These are phyloP conservation scores for Celoporthe dispersa DNA, from an alignment of 2,329 filamentous ascomycete species.

Conservation along the genomic window DNA sequence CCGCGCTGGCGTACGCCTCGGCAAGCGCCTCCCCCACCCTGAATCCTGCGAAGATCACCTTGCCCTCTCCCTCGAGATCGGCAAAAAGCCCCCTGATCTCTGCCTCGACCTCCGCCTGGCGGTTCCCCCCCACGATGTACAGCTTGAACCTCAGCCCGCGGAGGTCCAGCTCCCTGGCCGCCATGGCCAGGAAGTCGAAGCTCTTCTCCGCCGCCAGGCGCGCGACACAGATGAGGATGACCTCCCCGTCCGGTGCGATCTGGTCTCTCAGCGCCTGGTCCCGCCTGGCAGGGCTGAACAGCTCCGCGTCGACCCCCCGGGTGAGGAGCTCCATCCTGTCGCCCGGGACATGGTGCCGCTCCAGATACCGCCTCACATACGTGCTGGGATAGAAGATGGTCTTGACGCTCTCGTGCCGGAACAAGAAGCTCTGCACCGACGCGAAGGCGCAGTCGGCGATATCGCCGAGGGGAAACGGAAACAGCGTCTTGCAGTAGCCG, in stretches of 20 bases:
- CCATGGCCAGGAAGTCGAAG: constrained; percentile 68
- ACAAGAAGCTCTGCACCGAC: constrained; percentile 68
- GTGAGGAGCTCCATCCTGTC: constrained; percentile 65
- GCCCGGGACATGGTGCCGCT: constrained; percentile 57
- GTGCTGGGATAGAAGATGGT: constrained; percentile 72
- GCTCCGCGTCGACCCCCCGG: constrained; percentile 66
- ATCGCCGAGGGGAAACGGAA: constrained; percentile 63
- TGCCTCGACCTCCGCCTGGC: constrained; percentile 64
- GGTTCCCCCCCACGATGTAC: constrained; percentile 70
- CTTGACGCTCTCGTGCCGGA: constrained; percentile 63
- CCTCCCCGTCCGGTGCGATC: constrained; percentile 65
- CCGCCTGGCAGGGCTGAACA: constrained; percentile 61
- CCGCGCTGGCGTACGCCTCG: constrained; percentile 68
- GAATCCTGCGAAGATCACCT: constrained; percentile 70
- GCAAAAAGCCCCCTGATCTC: constrained; percentile 66
- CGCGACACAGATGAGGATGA: constrained; percentile 69
- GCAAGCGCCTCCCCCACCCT: constrained; percentile 64
- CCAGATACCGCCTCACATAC: constrained; percentile 65
- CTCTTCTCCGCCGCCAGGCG: constrained; percentile 73
- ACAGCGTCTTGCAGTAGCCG: constrained; percentile 71
- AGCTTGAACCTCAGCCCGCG: constrained; percentile 65
- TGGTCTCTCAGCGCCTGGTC: constrained; percentile 55
- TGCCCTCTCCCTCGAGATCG: constrained; percentile 49
- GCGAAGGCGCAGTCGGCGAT: constrained; percentile 67
- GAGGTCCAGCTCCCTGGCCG: constrained; percentile 56